These are phyloP conservation scores for Lentinula boryana DNA, from an alignment of 768 basidiomycete genomes.

Conservation along the genomic window DNA sequence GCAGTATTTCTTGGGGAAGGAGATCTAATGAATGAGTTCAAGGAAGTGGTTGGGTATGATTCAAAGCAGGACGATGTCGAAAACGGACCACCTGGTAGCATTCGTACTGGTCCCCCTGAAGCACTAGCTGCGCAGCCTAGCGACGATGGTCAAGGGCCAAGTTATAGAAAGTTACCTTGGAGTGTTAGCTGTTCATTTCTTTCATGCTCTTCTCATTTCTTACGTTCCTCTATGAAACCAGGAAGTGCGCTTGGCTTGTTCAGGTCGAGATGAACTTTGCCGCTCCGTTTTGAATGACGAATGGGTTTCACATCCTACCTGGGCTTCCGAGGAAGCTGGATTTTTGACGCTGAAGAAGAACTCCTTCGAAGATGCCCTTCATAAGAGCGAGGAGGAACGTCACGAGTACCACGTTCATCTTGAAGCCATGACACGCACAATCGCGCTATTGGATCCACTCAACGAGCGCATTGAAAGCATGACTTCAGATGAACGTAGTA, in stretches of 20 bases:
- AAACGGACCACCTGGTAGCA: slow-evolving; percentile 72
- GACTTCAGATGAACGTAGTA: slow-evolving; percentile 77
- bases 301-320: slow-evolving; percentile 98
- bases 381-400: slow-evolving; percentile 96
- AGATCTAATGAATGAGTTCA: slow-evolving; percentile 79
- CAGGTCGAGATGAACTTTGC: slow-evolving; percentile 89
- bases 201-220: not conserved
- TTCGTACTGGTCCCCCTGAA: slow-evolving; percentile 71
- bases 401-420: slow-evolving; percentile 97
- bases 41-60: slow-evolving; percentile 79
- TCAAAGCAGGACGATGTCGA: slow-evolving; percentile 54
- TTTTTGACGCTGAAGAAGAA: slow-evolving; percentile 97
- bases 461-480: slow-evolving; percentile 81
- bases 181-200: slow-evolving; percentile 52
- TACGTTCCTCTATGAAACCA: slow-evolving; percentile 21
- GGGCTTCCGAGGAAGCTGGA: slow-evolving; percentile 94
- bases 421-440: slow-evolving; percentile 85
- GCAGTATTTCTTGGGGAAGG: slow-evolving; percentile 76
- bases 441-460: slow-evolving; percentile 86
- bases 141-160: slow-evolving; percentile 86
- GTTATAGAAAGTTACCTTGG: slow-evolving; percentile 85
- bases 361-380: slow-evolving; percentile 89
- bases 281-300: slow-evolving; percentile 95
- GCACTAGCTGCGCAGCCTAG: slow-evolving; percentile 72
- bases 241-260: slow-evolving; percentile 89